These are phyloP conservation scores for Trichoderma citrinoviride DNA, from an alignment of 2,329 filamentous ascomycete genomes.

Conservation along the genomic window DNA sequence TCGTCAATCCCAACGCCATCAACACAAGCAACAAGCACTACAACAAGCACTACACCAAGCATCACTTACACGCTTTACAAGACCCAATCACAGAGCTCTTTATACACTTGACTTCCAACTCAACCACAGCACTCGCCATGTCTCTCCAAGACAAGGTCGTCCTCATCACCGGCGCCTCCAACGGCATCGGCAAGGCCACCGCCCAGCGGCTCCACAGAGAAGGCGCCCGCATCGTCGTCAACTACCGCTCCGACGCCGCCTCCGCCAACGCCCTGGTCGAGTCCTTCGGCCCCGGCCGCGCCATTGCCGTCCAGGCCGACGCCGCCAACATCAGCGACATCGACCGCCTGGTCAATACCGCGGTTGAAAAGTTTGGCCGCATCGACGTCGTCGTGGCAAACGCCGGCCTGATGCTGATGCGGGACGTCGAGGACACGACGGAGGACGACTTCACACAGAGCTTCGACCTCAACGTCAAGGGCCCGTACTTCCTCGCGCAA, in stretches of 20 bases:
- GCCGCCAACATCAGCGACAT: slow-evolving; percentile 46
- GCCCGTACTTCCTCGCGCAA: slow-evolving; percentile 53
- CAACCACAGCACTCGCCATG: slow-evolving; percentile 22
- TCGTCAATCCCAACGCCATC: neutral
- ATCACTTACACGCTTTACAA: neutral
- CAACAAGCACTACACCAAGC: neutral
- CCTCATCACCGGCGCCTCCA: slow-evolving; percentile 55
- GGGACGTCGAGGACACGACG: slow-evolving; percentile 47
- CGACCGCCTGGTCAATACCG: slow-evolving; percentile 47
- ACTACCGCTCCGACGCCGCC: slow-evolving; percentile 47
- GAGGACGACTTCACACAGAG: slow-evolving; percentile 50
- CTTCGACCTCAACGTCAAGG: slow-evolving; percentile 56
- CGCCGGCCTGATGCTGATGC: slow-evolving; percentile 51
- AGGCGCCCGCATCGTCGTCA: slow-evolving; percentile 58
- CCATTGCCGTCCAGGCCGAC: slow-evolving; percentile 56
- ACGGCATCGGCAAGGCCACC: slow-evolving; percentile 59
- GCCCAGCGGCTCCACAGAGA: slow-evolving; percentile 55
- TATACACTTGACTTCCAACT: neutral
- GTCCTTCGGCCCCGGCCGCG: slow-evolving; percentile 46
- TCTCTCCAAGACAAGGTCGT: slow-evolving; percentile 40
- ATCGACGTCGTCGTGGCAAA: slow-evolving; percentile 60
- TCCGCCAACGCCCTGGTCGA: slow-evolving; percentile 49
- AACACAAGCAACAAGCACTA: neutral
- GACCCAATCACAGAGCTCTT: neutral
- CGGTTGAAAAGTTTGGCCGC: slow-evolving; percentile 50